Evolutionary conservation across 208 protist species (phyloP).

Genomic region (Wallacemonas sp.): DNA sequence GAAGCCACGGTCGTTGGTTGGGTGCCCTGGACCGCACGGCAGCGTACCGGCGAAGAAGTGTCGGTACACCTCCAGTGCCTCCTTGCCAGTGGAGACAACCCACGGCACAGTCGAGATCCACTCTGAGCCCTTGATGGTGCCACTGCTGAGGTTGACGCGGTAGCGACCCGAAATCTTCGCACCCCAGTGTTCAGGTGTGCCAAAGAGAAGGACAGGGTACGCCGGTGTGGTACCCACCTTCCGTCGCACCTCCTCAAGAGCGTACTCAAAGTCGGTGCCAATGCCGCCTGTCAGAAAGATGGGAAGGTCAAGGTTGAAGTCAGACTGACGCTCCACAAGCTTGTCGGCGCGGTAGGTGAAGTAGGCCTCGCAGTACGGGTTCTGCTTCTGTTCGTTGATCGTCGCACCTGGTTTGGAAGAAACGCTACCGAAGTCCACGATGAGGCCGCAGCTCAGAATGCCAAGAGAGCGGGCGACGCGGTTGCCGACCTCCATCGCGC

Average conservation of each 20-base stretch:
- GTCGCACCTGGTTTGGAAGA: constrained; percentile 77
- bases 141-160: constrained; percentile 66
- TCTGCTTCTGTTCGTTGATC: constrained; percentile 93
- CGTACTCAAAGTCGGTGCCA: constrained; percentile 94
- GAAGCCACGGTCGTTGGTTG: constrained; percentile 81
- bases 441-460: constrained; percentile 88
- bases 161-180: constrained; percentile 82
- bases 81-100: constrained; percentile 76
- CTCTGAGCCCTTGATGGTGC: constrained; percentile 91
- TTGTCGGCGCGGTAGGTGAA: constrained; percentile 92
- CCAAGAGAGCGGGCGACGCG: constrained; percentile 87
- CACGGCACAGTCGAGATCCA: constrained; percentile 92
- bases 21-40: constrained; percentile 64
- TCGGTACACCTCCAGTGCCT: constrained; percentile 87
- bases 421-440: constrained; percentile 91
- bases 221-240: constrained; percentile 89
- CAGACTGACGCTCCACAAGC: constrained; percentile 91
- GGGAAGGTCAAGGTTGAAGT: constrained; percentile 94
- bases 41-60: constrained; percentile 83
- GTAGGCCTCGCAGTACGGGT: constrained; percentile 89
- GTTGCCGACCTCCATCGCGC: constrained; percentile 94
- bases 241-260: constrained; percentile 92
- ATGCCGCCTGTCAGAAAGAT: constrained; percentile 92
- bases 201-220: constrained; percentile 88
- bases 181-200: constrained; percentile 67